Conservation (phyloP, 805 yeast species). For the Hyphopichia homilentoma region DNA sequence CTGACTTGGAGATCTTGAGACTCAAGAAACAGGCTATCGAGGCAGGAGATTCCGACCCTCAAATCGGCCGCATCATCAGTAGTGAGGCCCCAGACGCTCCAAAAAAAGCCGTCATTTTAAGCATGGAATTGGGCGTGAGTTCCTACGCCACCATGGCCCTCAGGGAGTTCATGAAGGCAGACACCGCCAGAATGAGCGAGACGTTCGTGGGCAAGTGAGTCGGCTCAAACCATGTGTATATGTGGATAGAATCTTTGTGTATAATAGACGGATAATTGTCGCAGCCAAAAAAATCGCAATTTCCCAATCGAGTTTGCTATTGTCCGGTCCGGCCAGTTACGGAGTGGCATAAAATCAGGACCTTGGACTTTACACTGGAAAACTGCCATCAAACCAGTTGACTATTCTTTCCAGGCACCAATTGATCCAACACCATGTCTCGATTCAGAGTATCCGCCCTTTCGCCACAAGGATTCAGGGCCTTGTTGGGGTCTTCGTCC, state of each 20-base stretch:
- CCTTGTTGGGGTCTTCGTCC: conserved; percentile 4
- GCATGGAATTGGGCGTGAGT: conserved; percentile 75
- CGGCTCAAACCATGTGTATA: not conserved
- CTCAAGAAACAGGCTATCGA: conserved; percentile 15
- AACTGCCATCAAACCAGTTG: no score
- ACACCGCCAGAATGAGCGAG: conserved; percentile 45
- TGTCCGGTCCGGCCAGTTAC: no score
- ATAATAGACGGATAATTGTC: no score
- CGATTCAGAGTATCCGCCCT: no score
- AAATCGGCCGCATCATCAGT: conserved; percentile 20
- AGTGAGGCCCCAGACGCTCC: conserved; percentile 33
- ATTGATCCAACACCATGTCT: no score
- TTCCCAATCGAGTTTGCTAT: no score
- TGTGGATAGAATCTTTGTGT: conserved; percentile 3
- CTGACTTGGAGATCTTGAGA: conserved; percentile 59
- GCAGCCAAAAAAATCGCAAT: no score
- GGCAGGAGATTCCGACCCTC: conserved; percentile 12
- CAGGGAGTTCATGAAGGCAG: conserved; percentile 82
- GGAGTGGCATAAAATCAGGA: no score
- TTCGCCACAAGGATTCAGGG: conserved; percentile 7
- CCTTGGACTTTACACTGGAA: no score
- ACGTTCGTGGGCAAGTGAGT: conserved; percentile 4
- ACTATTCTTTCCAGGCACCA: no score
- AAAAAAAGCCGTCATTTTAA: conserved; percentile 68
- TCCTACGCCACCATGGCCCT: conserved; percentile 98